Percentiles rank a stretch among this genome's conserved stretches.
Conservation (phyloP, 1,284 basidiomycete species). For the Sporisorium scitamineum region DNA sequence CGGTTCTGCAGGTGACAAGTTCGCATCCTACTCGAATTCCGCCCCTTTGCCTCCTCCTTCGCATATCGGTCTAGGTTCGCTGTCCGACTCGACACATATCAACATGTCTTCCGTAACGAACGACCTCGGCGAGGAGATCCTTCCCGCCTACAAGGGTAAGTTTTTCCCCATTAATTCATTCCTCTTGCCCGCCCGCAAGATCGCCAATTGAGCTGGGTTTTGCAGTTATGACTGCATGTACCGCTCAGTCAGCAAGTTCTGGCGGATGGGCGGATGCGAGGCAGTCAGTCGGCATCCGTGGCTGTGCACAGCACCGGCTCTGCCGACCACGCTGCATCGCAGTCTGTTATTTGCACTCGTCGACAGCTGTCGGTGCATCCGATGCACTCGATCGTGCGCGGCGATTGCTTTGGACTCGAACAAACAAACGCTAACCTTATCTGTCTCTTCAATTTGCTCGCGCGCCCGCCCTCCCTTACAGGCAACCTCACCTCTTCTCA, state of each 20-base stretch:
- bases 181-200: too few relatives aligned
- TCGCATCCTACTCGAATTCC: neutral
- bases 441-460: neutral
- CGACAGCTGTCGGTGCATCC: constrained; percentile 13
- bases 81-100: constrained; percentile 8
- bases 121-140: constrained; percentile 62
- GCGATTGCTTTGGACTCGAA: neutral
- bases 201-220: neutral
- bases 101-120: constrained; percentile 57
- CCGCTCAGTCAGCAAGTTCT: neutral
- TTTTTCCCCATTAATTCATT: neutral
- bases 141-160: constrained; percentile 60
- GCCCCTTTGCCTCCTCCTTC: neutral
- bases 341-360: neutral
- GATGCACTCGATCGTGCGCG: neutral
- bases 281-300: neutral
- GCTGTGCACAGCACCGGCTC: neutral
- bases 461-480: too few relatives aligned
- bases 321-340: neutral
- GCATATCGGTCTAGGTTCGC: constrained; percentile 12
- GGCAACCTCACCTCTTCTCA: constrained; percentile 64
- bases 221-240: neutral
- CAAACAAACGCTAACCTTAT: constrained; percentile 8
- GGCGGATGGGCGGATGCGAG: too few relatives aligned
- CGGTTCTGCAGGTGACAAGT: constrained; percentile 1